Percentiles rank a stretch among this genome's conserved stretches.
Evolutionary conservation across 2,329 filamentous ascomycete genomes (phyloP).

Genomic region (Colletotrichum truncatum): DNA sequence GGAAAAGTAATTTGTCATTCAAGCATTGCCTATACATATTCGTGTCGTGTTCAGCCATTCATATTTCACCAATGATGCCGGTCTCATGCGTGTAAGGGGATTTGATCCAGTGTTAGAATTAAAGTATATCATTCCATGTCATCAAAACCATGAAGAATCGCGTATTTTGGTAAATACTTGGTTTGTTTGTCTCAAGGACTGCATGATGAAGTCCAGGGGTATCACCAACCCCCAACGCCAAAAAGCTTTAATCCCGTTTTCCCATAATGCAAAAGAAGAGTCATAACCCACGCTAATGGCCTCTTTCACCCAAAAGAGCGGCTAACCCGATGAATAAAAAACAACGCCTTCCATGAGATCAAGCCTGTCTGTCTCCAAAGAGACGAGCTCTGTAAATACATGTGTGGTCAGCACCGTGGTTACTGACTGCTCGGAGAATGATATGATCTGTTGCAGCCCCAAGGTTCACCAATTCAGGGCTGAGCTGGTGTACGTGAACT

Average conservation of each 20-base stretch:
- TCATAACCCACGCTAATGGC: not conserved
- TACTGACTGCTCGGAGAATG: conserved; percentile 63
- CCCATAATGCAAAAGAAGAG: conserved; percentile 19
- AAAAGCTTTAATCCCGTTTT: not conserved
- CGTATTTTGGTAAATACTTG: conserved; percentile 16
- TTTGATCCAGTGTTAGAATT: no score
- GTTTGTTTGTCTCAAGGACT: conserved; percentile 10
- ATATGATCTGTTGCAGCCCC: conserved; percentile 60
- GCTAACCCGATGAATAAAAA: not conserved
- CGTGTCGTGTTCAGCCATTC: no score
- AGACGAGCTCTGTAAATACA: conserved; percentile 73
- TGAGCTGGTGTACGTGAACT: conserved; percentile 63
- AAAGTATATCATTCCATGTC: no score
- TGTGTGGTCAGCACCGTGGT: conserved; percentile 70
- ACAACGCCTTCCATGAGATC: conserved; percentile 2
- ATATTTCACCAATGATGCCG: no score
- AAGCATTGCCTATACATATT: no score
- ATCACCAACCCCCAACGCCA: conserved; percentile 31
- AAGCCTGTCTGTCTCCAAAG: conserved; percentile 54
- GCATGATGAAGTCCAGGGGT: conserved; percentile 23
- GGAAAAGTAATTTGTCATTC: conserved; percentile 14
- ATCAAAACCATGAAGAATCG: no score
- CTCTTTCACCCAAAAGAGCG: not conserved
- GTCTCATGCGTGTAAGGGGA: no score
- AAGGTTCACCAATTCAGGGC: conserved; percentile 57